phyloP scores from a whole-genome alignment of 352 stramenopile species.

The Globisporangium iwayamae region DNA sequence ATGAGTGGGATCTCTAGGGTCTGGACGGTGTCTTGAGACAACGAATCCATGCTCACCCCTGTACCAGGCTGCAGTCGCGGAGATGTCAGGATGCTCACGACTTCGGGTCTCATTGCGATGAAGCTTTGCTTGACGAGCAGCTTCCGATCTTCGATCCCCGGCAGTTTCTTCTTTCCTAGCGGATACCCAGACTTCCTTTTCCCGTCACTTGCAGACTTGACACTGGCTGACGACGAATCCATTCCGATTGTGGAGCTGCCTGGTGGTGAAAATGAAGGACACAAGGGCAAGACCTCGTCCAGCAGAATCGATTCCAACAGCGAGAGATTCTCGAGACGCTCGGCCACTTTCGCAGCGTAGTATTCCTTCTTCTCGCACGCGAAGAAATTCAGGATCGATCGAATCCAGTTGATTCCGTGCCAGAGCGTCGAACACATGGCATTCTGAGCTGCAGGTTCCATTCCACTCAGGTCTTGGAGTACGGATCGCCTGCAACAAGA shows the following conservation, averaged over 20 bases:
- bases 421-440: constrained; percentile 44
- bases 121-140: constrained; percentile 28
- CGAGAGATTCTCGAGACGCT: constrained; percentile 43
- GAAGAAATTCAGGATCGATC: constrained; percentile 57
- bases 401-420: constrained; percentile 64
- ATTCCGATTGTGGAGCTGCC: constrained; percentile 7
- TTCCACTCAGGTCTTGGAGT: constrained; percentile 35
- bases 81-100: constrained; percentile 33
- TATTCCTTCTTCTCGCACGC: constrained; percentile 27
- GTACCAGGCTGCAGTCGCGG: constrained; percentile 11
- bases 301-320: constrained; percentile 39
- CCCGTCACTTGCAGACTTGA: constrained; percentile 9
- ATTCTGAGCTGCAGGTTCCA: constrained; percentile 34
- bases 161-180: constrained; percentile 16
- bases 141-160: constrained; percentile 17
- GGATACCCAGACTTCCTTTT: constrained; percentile 29
- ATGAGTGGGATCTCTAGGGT: constrained; percentile 16
- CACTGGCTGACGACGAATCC: neutral
- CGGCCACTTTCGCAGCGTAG: constrained; percentile 29
- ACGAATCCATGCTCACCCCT: constrained; percentile 1
- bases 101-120: constrained; percentile 25
- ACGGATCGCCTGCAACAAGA: constrained; percentile 28
- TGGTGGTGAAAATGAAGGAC: constrained; percentile 31
- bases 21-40: constrained; percentile 2
- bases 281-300: constrained; percentile 27